phyloP scores from a whole-genome alignment of 331 rosid genomes.

The Quercus lobata region DNA sequence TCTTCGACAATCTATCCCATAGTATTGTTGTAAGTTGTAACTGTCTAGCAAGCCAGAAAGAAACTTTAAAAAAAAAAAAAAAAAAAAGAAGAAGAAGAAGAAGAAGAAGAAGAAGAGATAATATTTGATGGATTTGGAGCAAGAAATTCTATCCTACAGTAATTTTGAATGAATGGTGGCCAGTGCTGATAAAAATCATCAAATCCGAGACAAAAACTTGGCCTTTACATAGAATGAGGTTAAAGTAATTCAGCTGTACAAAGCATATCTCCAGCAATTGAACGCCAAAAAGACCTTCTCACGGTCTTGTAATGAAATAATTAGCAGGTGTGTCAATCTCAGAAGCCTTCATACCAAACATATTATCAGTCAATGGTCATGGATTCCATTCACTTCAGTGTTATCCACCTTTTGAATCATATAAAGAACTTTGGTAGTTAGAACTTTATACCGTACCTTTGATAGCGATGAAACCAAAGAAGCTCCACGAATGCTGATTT shows the following conservation, averaged over 20 bases:
- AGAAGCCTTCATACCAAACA: conserved; percentile 5
- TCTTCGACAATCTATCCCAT: too few species aligned
- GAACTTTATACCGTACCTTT: conserved; percentile 23
- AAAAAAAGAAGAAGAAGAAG: fast-evolving
- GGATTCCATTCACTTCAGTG: conserved; percentile 16
- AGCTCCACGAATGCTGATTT: conserved; percentile 20
- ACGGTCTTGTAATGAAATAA: conserved; percentile 18
- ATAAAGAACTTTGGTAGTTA: conserved; percentile 16
- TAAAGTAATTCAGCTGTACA: conserved; percentile 31
- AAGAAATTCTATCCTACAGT: not conserved
- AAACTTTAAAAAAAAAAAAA: not conserved
- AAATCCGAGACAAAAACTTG: conserved; percentile 1
- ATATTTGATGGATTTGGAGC: conserved; percentile 1
- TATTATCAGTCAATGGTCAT: conserved; percentile 13
- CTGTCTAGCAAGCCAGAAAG: not conserved
- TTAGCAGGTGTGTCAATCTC: conserved; percentile 19
- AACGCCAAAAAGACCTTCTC: conserved; percentile 13
- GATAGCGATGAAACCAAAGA: conserved; percentile 6
- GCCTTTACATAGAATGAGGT: conserved; percentile 16
- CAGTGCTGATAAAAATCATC: not conserved
- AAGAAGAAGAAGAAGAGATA: not conserved
- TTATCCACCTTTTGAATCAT: conserved; percentile 19
- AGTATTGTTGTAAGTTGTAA: not conserved
- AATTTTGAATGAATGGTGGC: conserved; percentile 4
- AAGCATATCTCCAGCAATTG: conserved; percentile 24